Conservation (phyloP, 1,284 basidiomycete species). For the Neotropicomus parvogracilis region DNA sequence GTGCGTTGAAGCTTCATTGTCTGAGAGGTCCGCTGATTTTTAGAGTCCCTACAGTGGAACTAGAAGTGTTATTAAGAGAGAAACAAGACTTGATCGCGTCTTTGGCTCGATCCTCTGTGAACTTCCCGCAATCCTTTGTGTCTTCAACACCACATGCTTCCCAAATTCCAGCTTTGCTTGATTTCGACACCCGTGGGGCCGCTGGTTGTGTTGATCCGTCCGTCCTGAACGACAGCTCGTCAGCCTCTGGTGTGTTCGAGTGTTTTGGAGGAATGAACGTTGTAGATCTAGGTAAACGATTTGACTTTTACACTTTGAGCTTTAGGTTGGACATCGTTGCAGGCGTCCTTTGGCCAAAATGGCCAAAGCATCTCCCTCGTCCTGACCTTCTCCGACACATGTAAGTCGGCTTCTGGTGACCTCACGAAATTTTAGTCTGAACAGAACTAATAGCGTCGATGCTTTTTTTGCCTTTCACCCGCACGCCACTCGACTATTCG, state of each 20-base stretch:
- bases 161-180: background rate
- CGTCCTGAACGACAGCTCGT: background rate
- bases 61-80: constrained; percentile 48
- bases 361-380: constrained; percentile 60
- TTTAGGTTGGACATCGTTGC: background rate
- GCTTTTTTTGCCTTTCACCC: constrained; percentile 72
- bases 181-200: background rate
- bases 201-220: background rate
- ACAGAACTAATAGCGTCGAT: constrained; percentile 48
- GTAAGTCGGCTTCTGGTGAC: constrained; percentile 37
- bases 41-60: constrained; percentile 51
- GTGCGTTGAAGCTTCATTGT: constrained; percentile 39
- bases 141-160: background rate
- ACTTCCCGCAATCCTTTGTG: constrained; percentile 1
- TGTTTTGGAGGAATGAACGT: background rate
- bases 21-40: background rate
- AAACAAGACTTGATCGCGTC: constrained; percentile 29
- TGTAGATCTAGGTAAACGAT: constrained; percentile 8
- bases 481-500: constrained; percentile 62
- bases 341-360: constrained; percentile 48
- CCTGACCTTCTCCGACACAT: constrained; percentile 60
- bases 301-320: background rate
- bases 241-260: background rate
- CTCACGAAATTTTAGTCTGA: background rate
- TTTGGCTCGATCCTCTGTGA: constrained; percentile 9